phyloP scores from a whole-genome alignment of 306 rosid genomes.

The Dalbergia cultrata region DNA sequence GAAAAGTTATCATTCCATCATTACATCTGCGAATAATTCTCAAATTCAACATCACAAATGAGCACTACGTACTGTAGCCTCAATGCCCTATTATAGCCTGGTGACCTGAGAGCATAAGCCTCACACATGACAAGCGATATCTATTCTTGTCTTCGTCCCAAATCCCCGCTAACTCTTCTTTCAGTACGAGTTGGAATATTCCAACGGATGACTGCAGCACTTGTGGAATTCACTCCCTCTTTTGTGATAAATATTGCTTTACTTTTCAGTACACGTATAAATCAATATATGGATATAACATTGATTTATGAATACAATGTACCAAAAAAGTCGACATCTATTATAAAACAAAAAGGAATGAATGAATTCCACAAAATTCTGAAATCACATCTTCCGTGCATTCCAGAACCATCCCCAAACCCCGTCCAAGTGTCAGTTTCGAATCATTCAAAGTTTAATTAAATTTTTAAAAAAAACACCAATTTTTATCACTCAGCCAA shows the following conservation, averaged over 20 bases:
- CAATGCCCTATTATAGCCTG: neutral
- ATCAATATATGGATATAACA: too few species aligned
- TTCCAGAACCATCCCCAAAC: neutral
- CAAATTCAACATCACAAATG: constrained; percentile 1
- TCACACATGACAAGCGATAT: neutral
- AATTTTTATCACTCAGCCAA: neutral
- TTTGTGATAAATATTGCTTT: too few species aligned
- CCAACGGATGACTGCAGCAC: neutral
- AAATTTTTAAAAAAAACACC: neutral
- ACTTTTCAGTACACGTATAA: too few species aligned
- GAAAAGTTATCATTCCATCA: neutral
- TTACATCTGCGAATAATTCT: neutral
- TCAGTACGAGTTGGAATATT: constrained; percentile 21
- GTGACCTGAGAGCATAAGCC: neutral
- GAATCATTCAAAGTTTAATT: neutral
- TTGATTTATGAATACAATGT: too few species aligned
- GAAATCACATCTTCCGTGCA: neutral
- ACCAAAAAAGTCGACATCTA: too few species aligned
- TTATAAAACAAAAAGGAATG: too few species aligned
- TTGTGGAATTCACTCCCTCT: neutral
- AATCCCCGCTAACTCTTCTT: neutral
- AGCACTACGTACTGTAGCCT: neutral
- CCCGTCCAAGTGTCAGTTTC: neutral
- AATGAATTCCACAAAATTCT: constrained; percentile 8
- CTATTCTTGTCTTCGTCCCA: neutral